Percentiles rank a stretch among this genome's conserved stretches.
These are phyloP conservation scores for Colletotrichum chlorophyti DNA, from an alignment of 2,329 filamentous ascomycete genomes.

Conservation along the genomic window DNA sequence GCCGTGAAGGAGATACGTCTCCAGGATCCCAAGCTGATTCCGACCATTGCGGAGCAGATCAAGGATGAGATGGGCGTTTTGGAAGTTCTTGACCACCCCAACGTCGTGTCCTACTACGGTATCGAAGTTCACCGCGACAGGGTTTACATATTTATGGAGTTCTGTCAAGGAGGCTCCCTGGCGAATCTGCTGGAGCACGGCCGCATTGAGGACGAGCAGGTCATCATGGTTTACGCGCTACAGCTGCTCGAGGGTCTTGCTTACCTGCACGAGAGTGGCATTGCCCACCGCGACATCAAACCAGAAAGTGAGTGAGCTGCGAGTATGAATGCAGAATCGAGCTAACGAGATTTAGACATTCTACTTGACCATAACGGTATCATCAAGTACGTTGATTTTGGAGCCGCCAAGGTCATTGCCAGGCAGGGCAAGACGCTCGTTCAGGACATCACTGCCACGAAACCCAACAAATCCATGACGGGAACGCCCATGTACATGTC, in stretches of 20 bases:
- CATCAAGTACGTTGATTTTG: constrained; percentile 99
- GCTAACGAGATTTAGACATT: constrained; percentile 68
- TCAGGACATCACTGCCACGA: constrained; percentile 64
- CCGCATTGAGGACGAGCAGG: constrained; percentile 95
- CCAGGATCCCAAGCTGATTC: constrained; percentile 95
- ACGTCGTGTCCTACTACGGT: constrained; percentile 96
- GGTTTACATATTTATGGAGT: constrained; percentile 99
- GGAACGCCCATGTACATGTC: constrained; percentile 99
- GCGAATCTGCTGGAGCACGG: constrained; percentile 92
- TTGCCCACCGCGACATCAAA: constrained; percentile 97
- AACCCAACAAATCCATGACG: constrained; percentile 89
- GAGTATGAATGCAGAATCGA: neutral
- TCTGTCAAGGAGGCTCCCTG: constrained; percentile 93
- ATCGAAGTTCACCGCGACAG: constrained; percentile 98
- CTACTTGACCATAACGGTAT: constrained; percentile 96
- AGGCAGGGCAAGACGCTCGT: constrained; percentile 89
- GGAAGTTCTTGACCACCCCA: constrained; percentile 94
- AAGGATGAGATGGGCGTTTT: constrained; percentile 96
- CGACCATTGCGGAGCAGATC: constrained; percentile 91
- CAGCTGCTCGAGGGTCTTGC: constrained; percentile 93
- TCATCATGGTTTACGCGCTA: constrained; percentile 95
- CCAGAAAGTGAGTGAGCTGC: constrained; percentile 77
- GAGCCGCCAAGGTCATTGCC: constrained; percentile 95
- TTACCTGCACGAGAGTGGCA: constrained; percentile 89
- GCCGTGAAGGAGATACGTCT: constrained; percentile 98